Base-by-base conservation (phyloP, 2,329 filamentous ascomycete genomes). In the Aureobasidium sp. region DNA sequence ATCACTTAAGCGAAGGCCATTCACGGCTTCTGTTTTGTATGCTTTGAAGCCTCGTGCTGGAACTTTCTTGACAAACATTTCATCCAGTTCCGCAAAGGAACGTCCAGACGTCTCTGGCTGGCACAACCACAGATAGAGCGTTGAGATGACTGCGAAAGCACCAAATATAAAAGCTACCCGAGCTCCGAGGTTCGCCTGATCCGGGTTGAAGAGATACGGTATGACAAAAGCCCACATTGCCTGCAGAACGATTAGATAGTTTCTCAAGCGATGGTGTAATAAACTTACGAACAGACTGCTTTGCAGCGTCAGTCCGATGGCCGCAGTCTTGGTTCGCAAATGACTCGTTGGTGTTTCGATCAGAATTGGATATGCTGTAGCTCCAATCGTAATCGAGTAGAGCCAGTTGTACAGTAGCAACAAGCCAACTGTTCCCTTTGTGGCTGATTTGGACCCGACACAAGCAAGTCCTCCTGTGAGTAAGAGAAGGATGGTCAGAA, bases 111-210 rank as follows among this genome's bases (percentile, higher is more conserved):
- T 62, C 33, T 62, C 61, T 11, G 61, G 61, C 38, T 57, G 53
- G 33, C 29, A 45, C 15, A 46, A n/a, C 40, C 53, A 57, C 7
- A 57, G 53, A 25, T 57, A 57, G 17, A 37, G 11, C 3, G 53
- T 46, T 7, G 57, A 59, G 9, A 73, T 43, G 2, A 73, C 61
- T 9, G 68, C 65, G 17, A 75, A 60, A 0, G 67, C 74, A 0
- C 70, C 71, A 60, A 75, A 78, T 4, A 77, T 66, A 50, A 78
- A 78, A 0, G 69, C 69, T 0, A 74, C 74, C 64, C 77, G 77
- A 1, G 71, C 74, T 8, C 73, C 72, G 0, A 78, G 67, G 17
- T 75, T 73, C 0, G 68, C 68, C 49, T 73, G 64, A 63, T 74
- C 69, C 0, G 73, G 71, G 57, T 74, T 75, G 61, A 75, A 73